Base-by-base conservation (phyloP, 805 yeast species). In the Pichia californica region DNA sequence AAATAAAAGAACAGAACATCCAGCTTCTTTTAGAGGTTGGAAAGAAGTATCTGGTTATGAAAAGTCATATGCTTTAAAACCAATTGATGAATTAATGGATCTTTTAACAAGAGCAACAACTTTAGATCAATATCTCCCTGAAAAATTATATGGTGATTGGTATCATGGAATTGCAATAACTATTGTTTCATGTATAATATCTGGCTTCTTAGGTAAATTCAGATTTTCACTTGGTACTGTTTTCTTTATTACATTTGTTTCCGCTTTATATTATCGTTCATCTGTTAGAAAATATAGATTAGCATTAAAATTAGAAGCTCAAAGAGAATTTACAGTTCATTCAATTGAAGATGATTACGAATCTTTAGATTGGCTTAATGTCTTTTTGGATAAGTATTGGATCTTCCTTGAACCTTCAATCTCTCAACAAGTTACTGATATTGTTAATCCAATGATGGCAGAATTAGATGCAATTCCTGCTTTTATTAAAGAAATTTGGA, bases 361-460 rank as follows among this genome's bases (percentile, higher is more conserved):
- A 66, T 74, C 95, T 7, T 77, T 93, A 84, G 97, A 93, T 58
- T 93, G 99, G 99, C 69, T 87, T 52, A 93, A 93, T 63, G 77
- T 79, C 21, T 83, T 94, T 56, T 62, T 94, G 64, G 89, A 83
- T 58, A 89, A 88, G 64, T 89, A 86, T 63, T 93, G 99, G 99
- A 69, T 78, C 43, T 86, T 73, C 51, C 74, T 88, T 57, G 98
- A 93, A 62, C 99, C 99, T 6, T 78, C 86, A 9, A 70, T 91
- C 31, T 76, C 96, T 14, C 88, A 83, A 60, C 83, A 86, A 64
- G 88, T 88, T 26, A 79, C 88, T 51, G 87, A 83, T 37, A 88
- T 81, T 54, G 95, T 76, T 8, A 94, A 93, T 61, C 91, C 88
- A 42, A 76, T 84, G 27, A 64, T 93, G 45, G 88, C 95, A 7